A percentile compares a stretch with the other conserved stretches of the same genome.
phyloP scores from a whole-genome alignment of 805 yeast species.

The Metschnikowia reukaufii region DNA sequence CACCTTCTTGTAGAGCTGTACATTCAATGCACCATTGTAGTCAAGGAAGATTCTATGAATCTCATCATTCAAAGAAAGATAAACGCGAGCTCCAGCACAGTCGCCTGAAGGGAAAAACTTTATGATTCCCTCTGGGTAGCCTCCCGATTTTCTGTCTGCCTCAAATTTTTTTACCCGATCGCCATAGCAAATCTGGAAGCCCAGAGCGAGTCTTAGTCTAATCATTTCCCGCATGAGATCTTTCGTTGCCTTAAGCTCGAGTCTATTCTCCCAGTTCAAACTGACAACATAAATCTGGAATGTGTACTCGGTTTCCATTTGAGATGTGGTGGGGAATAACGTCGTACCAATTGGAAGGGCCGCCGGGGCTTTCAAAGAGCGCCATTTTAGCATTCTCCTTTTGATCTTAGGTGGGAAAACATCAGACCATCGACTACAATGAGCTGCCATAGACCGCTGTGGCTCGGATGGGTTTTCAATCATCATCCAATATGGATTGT shows the following conservation, averaged over 20 bases:
- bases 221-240: conserved; percentile 85
- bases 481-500: conserved; percentile 34
- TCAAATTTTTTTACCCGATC: conserved; percentile 66
- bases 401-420: conserved; percentile 76
- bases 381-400: conserved; percentile 80
- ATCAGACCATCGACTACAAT: conserved; percentile 82
- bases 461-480: conserved; percentile 73
- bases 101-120: conserved; percentile 52
- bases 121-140: conserved; percentile 53
- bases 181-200: conserved; percentile 88
- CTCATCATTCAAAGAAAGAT: conserved; percentile 75
- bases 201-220: conserved; percentile 74
- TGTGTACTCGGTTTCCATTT: conserved; percentile 70
- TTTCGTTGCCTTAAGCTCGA: conserved; percentile 48
- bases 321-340: conserved; percentile 68
- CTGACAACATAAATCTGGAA: conserved; percentile 82
- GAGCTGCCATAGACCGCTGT: conserved; percentile 3
- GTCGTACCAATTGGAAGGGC: conserved; percentile 81
- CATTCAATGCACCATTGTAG: conserved; percentile 68
- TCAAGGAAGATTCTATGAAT: conserved; percentile 82
- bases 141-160: conserved; percentile 50
- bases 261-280: conserved; percentile 57
- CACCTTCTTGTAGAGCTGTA: conserved; percentile 60
- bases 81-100: conserved; percentile 61
- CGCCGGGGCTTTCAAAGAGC: conserved; percentile 90